Evolutionary conservation across 106 monocot species (phyloP).

Genomic region (Apostasia ramifera): DNA sequence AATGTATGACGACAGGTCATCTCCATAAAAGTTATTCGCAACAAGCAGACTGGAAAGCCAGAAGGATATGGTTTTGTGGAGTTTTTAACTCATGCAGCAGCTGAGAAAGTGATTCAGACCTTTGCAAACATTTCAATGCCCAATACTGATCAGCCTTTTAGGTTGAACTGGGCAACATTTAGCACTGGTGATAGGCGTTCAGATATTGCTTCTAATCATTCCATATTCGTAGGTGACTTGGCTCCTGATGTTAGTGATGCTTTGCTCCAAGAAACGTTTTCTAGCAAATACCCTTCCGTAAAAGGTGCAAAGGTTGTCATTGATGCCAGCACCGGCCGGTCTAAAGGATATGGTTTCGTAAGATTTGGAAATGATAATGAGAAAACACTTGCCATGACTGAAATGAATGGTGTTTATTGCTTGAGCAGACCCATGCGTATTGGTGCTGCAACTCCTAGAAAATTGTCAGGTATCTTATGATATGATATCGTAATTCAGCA

Average conservation of each 20-base stretch:
- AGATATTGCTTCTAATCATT: conserved; percentile 42
- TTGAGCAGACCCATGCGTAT: conserved; percentile 32
- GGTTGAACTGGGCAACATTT: conserved; percentile 67
- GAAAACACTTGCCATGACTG: conserved; percentile 30
- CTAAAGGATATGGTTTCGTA: conserved; percentile 41
- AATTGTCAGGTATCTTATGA: conserved; percentile 16
- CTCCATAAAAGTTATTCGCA: conserved; percentile 59
- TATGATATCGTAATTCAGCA: too few species aligned
- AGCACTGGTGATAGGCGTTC: conserved; percentile 46
- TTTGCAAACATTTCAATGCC: conserved; percentile 55
- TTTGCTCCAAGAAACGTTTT: conserved; percentile 31
- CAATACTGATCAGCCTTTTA: conserved; percentile 53
- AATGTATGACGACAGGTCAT: conserved; percentile 23
- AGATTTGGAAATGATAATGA: conserved; percentile 43
- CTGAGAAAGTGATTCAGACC: conserved; percentile 48
- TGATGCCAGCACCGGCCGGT: conserved; percentile 33
- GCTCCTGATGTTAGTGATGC: conserved; percentile 36
- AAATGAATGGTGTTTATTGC: conserved; percentile 40
- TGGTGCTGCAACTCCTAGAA: conserved; percentile 34
- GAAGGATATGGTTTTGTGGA: conserved; percentile 82
- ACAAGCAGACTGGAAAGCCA: conserved; percentile 61
- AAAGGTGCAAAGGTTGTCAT: conserved; percentile 37
- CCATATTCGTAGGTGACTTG: conserved; percentile 65
- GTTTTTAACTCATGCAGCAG: conserved; percentile 39
- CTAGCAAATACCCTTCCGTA: conserved; percentile 26